Percentiles rank a stretch among this genome's conserved stretches.
Conservation (phyloP, 2,329 filamentous ascomycete genomes). For the Fusarium illudens region DNA sequence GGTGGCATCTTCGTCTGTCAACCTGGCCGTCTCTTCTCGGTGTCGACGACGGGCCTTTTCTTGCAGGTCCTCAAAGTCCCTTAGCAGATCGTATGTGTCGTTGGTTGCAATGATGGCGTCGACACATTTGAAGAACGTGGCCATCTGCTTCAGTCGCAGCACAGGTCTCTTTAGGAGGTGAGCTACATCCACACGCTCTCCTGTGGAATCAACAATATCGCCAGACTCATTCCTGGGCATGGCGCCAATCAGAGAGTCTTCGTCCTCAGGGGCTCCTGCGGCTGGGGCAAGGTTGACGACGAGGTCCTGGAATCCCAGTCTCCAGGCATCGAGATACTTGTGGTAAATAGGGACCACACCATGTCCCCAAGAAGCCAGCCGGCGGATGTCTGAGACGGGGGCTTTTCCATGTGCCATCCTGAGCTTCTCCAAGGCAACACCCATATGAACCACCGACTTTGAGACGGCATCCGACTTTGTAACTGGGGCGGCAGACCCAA, state of each 20-base stretch:
- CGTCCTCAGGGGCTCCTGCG: conserved; percentile 60
- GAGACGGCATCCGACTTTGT: conserved; percentile 70
- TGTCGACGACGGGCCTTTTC: conserved; percentile 74
- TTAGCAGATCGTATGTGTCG: conserved; percentile 51
- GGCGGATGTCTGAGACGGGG: conserved; percentile 75
- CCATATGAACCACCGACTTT: conserved; percentile 93
- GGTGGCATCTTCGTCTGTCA: conserved; percentile 84
- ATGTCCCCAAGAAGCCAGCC: conserved; percentile 83
- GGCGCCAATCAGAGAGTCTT: conserved; percentile 66
- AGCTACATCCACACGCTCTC: conserved; percentile 92
- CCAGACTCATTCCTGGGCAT: conserved; percentile 70
- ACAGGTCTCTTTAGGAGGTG: conserved; percentile 90
- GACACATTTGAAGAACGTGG: conserved; percentile 80
- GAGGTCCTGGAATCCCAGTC: conserved; percentile 92
- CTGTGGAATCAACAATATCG: conserved; percentile 75
- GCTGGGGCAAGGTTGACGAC: conserved; percentile 90
- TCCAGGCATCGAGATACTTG: conserved; percentile 88
- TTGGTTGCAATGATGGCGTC: conserved; percentile 63
- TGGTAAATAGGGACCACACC: conserved; percentile 80
- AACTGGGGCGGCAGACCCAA: conserved; percentile 63
- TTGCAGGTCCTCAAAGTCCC: conserved; percentile 75
- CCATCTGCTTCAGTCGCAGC: conserved; percentile 85
- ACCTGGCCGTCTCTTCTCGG: conserved; percentile 73
- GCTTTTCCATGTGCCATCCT: conserved; percentile 82
- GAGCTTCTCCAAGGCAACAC: conserved; percentile 84